These are phyloP conservation scores for Lignosus rhinocerotis DNA, from an alignment of 1,284 basidiomycete genomes.

Conservation along the genomic window DNA sequence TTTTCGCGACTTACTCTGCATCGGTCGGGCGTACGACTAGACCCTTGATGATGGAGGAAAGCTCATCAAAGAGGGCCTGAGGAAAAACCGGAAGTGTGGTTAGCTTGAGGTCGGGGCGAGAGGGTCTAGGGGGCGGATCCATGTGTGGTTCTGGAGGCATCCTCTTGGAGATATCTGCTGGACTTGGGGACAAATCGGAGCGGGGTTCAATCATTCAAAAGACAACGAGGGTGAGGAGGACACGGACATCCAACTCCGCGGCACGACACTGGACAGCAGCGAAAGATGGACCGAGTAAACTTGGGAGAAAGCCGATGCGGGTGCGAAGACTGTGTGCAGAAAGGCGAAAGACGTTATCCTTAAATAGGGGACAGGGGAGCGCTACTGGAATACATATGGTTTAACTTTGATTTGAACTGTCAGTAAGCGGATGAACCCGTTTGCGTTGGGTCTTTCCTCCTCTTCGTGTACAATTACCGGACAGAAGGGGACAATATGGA, in stretches of 20 bases:
- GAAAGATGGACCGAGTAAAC: background rate
- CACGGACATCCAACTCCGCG: background rate
- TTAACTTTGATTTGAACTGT: conserved; percentile 5
- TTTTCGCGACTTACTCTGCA: conserved; percentile 17
- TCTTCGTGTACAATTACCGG: background rate
- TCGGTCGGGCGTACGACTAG: conserved; percentile 25
- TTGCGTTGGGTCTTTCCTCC: background rate
- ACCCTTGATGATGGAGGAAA: conserved; percentile 25
- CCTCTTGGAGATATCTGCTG: background rate
- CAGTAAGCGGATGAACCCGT: background rate
- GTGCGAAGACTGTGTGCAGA: background rate
- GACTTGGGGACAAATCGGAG: too few species aligned
- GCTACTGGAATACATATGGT: background rate
- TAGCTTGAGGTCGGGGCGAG: conserved; percentile 5
- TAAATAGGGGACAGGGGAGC: background rate
- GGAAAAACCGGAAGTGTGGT: conserved; percentile 2
- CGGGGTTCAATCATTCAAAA: background rate
- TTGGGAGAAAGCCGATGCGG: background rate
- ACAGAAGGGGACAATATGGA: too few species aligned
- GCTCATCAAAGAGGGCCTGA: conserved; percentile 22
- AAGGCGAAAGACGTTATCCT: background rate
- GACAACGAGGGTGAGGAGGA: background rate
- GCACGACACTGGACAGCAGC: background rate
- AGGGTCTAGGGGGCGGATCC: background rate
- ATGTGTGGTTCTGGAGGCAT: background rate